Evolutionary conservation across 306 rosid genomes (phyloP).

Genomic region (Vigna radiata): DNA sequence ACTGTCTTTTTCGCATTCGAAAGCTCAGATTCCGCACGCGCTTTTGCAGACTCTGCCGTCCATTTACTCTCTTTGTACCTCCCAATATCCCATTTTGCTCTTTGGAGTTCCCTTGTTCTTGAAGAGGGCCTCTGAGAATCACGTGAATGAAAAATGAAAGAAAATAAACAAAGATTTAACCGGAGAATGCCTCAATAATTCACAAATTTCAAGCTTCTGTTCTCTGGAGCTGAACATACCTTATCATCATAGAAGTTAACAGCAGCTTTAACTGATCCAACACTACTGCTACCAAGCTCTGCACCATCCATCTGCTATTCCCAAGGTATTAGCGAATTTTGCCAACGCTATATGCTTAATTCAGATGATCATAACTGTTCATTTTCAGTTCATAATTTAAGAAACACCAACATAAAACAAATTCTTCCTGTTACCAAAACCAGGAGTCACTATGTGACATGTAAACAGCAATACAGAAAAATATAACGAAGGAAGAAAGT

Average conservation of each 20-base stretch:
- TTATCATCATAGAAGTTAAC: conserved; percentile 61
- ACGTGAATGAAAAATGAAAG: background rate
- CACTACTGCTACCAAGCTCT: conserved; percentile 52
- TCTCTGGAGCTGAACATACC: conserved; percentile 48
- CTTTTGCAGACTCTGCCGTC: conserved; percentile 59
- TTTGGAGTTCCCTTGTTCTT: conserved; percentile 69
- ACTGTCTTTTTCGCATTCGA: conserved; percentile 54
- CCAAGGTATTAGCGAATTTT: background rate
- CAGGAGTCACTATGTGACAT: background rate
- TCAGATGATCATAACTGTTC: conserved; percentile 1
- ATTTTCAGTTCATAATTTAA: conserved; percentile 24
- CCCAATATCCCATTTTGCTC: conserved; percentile 60
- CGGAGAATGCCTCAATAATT: conserved; percentile 1
- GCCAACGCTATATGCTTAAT: conserved; percentile 25
- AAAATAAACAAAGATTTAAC: background rate
- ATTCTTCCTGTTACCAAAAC: conserved; percentile 2
- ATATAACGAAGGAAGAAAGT: conserved; percentile 13
- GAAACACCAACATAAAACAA: conserved; percentile 11
- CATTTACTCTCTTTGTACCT: conserved; percentile 57
- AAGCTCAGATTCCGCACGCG: conserved; percentile 69
- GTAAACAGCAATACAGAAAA: conserved; percentile 23
- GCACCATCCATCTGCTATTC: conserved; percentile 60
- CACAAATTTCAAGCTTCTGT: conserved; percentile 21
- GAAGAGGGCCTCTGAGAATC: conserved; percentile 53
- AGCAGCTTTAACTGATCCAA: conserved; percentile 65